These are phyloP conservation scores for Leucosporidium creatinivorum DNA, from an alignment of 768 basidiomycete genomes.

Conservation along the genomic window DNA sequence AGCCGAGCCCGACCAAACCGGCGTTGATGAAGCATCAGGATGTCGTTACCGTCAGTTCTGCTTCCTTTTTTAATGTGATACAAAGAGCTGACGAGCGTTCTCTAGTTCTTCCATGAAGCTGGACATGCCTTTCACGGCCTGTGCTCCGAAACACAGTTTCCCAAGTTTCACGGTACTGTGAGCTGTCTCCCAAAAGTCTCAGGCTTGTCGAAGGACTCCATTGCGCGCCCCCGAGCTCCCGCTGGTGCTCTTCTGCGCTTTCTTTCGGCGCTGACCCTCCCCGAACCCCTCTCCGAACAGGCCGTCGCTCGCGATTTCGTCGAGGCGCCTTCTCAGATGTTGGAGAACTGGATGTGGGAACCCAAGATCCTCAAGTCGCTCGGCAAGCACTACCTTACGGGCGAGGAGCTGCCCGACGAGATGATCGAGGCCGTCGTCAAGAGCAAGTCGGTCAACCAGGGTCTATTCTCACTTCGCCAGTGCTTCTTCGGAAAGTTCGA, in stretches of 20 bases:
- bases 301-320: constrained; percentile 44
- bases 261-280: too few species aligned
- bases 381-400: constrained; percentile 71
- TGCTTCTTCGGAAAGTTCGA: constrained; percentile 77
- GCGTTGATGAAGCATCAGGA: constrained; percentile 57
- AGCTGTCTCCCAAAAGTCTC: too few species aligned
- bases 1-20: constrained; percentile 69
- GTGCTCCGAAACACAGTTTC: constrained; percentile 60
- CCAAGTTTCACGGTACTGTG: constrained; percentile 62
- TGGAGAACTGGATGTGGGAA: constrained; percentile 65
- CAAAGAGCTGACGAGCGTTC: constrained; percentile 42
- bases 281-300: too few species aligned
- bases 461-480: constrained; percentile 72
- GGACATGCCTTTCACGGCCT: constrained; percentile 52
- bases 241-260: too few species aligned
- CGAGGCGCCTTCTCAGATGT: constrained; percentile 85
- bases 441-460: constrained; percentile 51
- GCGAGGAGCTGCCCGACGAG: constrained; percentile 61
- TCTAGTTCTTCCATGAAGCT: constrained; percentile 66
- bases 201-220: too few species aligned
- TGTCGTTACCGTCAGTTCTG: neutral
- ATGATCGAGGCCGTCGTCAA: constrained; percentile 72
- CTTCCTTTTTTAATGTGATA: neutral
- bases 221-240: too few species aligned
- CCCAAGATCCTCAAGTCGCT: constrained; percentile 63